Percentiles rank a stretch among this genome's conserved stretches.
These are phyloP conservation scores for Calonectria montana DNA, from an alignment of 2,329 filamentous ascomycete species.

Conservation along the genomic window DNA sequence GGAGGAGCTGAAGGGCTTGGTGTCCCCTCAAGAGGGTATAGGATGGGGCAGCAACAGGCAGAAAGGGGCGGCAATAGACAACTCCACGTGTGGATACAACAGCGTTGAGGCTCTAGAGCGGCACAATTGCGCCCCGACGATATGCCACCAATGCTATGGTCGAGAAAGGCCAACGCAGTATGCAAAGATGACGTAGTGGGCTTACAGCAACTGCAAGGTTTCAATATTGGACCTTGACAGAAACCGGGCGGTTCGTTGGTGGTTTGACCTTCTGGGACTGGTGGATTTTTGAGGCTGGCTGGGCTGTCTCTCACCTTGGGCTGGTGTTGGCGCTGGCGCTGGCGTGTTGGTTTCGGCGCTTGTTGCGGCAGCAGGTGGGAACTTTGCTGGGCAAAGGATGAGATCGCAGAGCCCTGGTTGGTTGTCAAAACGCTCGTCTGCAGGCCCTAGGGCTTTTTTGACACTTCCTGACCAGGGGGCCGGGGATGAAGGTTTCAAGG, in stretches of 20 bases:
- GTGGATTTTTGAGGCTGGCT: slow-evolving; percentile 18
- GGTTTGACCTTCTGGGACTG: neutral
- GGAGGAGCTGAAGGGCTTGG: slow-evolving; percentile 24
- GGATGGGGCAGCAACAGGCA: neutral
- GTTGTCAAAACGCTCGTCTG: neutral
- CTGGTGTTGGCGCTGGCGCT: slow-evolving; percentile 9
- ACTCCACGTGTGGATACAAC: slow-evolving; percentile 24
- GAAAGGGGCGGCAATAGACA: slow-evolving; percentile 10
- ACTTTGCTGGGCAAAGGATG: neutral
- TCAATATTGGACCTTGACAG: slow-evolving; percentile 15
- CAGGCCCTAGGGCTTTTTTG: neutral
- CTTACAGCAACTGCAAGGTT: neutral
- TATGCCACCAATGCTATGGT: slow-evolving; percentile 9
- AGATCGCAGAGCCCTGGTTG: slow-evolving; percentile 14
- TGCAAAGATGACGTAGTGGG: slow-evolving; percentile 21
- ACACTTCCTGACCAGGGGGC: neutral
- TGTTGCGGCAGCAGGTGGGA: slow-evolving; percentile 14
- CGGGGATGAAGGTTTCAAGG: neutral
- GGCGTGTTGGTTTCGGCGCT: slow-evolving; percentile 12
- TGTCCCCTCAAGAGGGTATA: slow-evolving; percentile 1
- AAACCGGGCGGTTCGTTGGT: neutral
- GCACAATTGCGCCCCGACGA: slow-evolving; percentile 16
- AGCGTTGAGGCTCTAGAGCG: slow-evolving; percentile 25
- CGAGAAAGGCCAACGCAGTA: neutral
- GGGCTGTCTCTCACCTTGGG: neutral